A percentile compares a stretch with the other conserved stretches of the same genome.
Evolutionary conservation across 78 protist genomes (phyloP).

Genomic region (Dictyostelium brefeldianum): DNA sequence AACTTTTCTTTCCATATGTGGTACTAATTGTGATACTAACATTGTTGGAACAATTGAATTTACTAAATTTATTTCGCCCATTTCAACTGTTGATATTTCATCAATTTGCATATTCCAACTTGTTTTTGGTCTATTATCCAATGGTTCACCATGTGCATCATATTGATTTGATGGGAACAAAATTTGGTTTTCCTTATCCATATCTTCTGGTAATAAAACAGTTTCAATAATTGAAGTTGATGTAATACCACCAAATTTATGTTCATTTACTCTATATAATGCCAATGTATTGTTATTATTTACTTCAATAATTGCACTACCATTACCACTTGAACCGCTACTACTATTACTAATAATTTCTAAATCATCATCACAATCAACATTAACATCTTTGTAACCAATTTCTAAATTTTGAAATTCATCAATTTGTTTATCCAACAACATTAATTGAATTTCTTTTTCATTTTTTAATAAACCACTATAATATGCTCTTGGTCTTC

Average conservation of each 20-base stretch:
- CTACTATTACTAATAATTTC: background rate
- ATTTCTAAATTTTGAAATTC: background rate
- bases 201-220: constrained; percentile 6
- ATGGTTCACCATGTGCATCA: constrained; percentile 85
- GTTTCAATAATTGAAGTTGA: background rate
- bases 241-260: background rate
- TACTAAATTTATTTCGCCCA: constrained; percentile 61
- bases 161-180: background rate
- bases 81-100: constrained; percentile 86
- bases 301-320: background rate
- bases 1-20: constrained; percentile 39
- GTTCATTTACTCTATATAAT: background rate
- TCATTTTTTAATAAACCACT: background rate
- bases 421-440: background rate
- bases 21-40: constrained; percentile 57
- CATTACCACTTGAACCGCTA: background rate
- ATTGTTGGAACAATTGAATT: constrained; percentile 88
- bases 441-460: background rate
- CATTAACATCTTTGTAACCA: too few species aligned
- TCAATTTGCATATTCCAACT: constrained; percentile 63
- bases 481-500: constrained; percentile 78
- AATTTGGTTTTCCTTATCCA: background rate
- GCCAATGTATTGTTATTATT: background rate
- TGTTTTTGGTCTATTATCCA: constrained; percentile 81
- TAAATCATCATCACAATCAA: background rate